A percentile compares a stretch with the other conserved stretches of the same genome.
Evolutionary conservation across 768 basidiomycete species (phyloP).

Genomic region (Rhizopogon roseolus): DNA sequence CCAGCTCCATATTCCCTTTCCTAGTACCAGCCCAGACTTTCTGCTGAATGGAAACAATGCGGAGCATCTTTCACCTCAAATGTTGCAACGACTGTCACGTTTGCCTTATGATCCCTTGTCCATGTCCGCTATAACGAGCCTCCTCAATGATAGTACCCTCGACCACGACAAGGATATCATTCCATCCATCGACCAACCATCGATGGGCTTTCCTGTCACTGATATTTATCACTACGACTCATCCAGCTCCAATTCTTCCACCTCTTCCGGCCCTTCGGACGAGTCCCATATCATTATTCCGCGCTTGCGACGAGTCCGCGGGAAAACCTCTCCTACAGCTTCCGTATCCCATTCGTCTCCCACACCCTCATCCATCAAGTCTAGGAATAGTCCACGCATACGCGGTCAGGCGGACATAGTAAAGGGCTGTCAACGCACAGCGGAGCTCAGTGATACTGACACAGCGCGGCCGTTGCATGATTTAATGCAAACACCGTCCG

Average conservation of each 20-base stretch:
- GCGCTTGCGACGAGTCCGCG: conserved; percentile 33
- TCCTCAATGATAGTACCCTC: neutral
- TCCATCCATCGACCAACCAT: conserved; percentile 1
- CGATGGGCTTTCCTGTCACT: neutral
- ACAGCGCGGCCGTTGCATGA: conserved; percentile 11
- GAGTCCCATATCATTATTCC: conserved; percentile 27
- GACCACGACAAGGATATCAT: neutral
- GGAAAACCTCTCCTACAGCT: conserved; percentile 17
- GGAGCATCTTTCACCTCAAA: conserved; percentile 54
- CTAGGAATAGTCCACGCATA: conserved; percentile 3
- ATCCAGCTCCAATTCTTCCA: conserved; percentile 33
- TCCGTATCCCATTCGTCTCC: conserved; percentile 41
- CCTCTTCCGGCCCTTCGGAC: conserved; percentile 32
- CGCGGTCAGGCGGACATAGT: conserved; percentile 12
- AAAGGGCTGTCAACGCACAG: conserved; percentile 8
- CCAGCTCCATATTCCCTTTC: conserved; percentile 23
- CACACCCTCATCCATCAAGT: conserved; percentile 31
- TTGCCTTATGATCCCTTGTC: conserved; percentile 9
- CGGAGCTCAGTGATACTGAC: conserved; percentile 20
- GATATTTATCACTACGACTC: conserved; percentile 18
- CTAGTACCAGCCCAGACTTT: conserved; percentile 16
- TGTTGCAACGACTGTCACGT: conserved; percentile 46
- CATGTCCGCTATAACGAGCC: conserved; percentile 8
- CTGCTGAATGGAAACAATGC: conserved; percentile 47
- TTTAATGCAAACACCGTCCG: conserved; percentile 18